Base-by-base conservation (phyloP, 2,329 filamentous ascomycete genomes). In the Trichophyton schoenleinii region DNA sequence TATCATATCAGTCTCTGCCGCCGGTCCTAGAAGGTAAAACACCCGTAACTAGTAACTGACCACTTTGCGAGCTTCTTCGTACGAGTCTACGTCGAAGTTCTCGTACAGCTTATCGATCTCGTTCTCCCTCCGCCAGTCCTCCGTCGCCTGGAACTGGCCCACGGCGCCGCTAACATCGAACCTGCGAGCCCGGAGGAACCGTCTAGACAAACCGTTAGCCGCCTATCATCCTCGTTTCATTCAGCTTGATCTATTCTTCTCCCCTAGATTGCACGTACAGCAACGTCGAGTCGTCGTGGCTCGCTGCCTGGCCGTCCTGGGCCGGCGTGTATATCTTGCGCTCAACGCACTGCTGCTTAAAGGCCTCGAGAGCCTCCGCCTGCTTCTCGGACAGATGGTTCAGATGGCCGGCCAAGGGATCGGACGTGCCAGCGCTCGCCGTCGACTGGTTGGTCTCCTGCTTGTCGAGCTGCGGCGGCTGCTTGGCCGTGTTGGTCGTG, bases 91-190 rank as follows among this genome's bases (percentile, higher is more conserved):
- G 63, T 95, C 89, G 69, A 96, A 95, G 36, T 88, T 91, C 71
- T 88, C 83, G 76, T 96, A 96, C 42, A 96, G 79, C 52, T 83
- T 79, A 64, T 91, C 83, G 57, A 96, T 81, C 66, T 88, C 80
- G 72, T 92, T 92, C 64, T 88, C 84, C 67, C 83, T 83, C 63
- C 91, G 85, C 89, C 91, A 96, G 62, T 88, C 83, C 74, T 95
- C 90, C 0, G 91, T 96, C 60, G 91, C 88, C 69, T 86, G 85
- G 77, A 96, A 95, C 75, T 96, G 91, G 63, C 78, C 81, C 71
- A 86, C 86, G 11, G 91, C 91, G 66, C 92, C 90, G 66, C 84
- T 76, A 8, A 89, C 82, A 31, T 87, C 77, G 79, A 92, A 96
- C 73, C 85, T 87, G 61, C 91, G 85, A 38, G 91, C 91, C 68